A percentile compares a stretch with the other conserved stretches of the same genome.
Conservation (phyloP, 2,329 filamentous ascomycete species). For the Mollisia scopiformis region DNA sequence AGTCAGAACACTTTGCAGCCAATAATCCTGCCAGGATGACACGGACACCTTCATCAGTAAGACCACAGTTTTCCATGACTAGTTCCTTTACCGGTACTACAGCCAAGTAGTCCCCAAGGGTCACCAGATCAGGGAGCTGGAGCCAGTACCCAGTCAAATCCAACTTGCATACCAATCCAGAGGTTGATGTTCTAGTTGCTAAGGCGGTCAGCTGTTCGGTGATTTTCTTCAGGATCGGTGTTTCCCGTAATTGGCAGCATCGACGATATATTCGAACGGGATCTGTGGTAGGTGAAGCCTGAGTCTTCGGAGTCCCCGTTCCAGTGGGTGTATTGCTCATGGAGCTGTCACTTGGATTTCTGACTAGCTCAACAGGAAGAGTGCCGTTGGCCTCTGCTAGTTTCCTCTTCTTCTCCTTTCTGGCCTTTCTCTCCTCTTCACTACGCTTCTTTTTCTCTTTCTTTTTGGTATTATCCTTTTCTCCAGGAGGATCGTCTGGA, state of each 20-base stretch:
- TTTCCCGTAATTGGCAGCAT: conserved; percentile 93
- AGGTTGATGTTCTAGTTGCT: conserved; percentile 60
- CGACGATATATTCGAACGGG: conserved; percentile 90
- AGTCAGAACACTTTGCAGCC: conserved; percentile 71
- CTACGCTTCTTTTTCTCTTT: conserved; percentile 97
- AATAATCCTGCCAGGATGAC: conserved; percentile 86
- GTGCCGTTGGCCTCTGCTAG: conserved; percentile 87
- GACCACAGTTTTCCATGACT: conserved; percentile 81
- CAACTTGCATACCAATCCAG: conserved; percentile 79
- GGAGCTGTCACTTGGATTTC: conserved; percentile 65
- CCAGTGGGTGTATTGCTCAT: conserved; percentile 32
- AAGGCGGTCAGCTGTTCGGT: conserved; percentile 82
- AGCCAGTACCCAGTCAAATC: conserved; percentile 86
- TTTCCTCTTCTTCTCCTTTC: conserved; percentile 85
- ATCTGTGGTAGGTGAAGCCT: conserved; percentile 81
- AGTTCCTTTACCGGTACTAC: conserved; percentile 89
- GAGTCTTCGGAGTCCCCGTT: conserved; percentile 49
- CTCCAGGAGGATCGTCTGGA: conserved; percentile 27
- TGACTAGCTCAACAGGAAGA: conserved; percentile 80
- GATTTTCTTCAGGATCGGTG: conserved; percentile 87
- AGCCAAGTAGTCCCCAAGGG: conserved; percentile 90
- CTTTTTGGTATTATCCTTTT: conserved; percentile 63
- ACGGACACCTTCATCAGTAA: conserved; percentile 85
- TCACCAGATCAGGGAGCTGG: conserved; percentile 80
- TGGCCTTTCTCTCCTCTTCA: conserved; percentile 88